phyloP scores from a whole-genome alignment of 192 early-diverging fungal species.

The Linnemannia elongata region DNA sequence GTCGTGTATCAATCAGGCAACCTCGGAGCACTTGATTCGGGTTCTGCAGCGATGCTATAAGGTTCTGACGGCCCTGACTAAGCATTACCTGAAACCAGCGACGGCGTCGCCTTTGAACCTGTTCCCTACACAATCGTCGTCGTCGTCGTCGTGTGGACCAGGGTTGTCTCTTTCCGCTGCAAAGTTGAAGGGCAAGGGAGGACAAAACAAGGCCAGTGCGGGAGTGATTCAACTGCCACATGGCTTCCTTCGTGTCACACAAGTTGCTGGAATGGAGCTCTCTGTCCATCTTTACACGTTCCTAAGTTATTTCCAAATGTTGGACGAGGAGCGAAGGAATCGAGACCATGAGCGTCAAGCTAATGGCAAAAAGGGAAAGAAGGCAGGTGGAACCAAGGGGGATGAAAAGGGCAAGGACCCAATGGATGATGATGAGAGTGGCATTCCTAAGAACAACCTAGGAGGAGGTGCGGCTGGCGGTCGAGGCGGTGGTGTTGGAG shows the following conservation, averaged over 20 bases:
- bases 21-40: slow-evolving; percentile 65
- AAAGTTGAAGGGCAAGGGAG: background rate
- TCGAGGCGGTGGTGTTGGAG: background rate
- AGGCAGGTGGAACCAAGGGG: slow-evolving; percentile 29
- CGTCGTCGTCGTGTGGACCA: background rate
- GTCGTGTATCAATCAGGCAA: slow-evolving; percentile 49
- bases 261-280: slow-evolving; percentile 58
- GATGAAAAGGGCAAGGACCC: slow-evolving; percentile 33
- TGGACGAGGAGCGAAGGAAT: slow-evolving; percentile 35
- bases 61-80: slow-evolving; percentile 58
- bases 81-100: slow-evolving; percentile 44
- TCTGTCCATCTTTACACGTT: slow-evolving; percentile 69
- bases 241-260: slow-evolving; percentile 62
- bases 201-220: background rate
- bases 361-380: slow-evolving; percentile 36
- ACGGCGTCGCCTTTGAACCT: slow-evolving; percentile 15
- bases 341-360: slow-evolving; percentile 23
- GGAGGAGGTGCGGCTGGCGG: background rate
- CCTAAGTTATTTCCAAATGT: slow-evolving; percentile 53
- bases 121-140: no score
- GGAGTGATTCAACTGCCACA: slow-evolving; percentile 43
- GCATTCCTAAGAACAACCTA: background rate
- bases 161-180: background rate
- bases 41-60: slow-evolving; percentile 65
- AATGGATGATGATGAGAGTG: background rate